Base-by-base conservation (phyloP, 345 rosid species). In the Eucalyptus erythrocorys region DNA sequence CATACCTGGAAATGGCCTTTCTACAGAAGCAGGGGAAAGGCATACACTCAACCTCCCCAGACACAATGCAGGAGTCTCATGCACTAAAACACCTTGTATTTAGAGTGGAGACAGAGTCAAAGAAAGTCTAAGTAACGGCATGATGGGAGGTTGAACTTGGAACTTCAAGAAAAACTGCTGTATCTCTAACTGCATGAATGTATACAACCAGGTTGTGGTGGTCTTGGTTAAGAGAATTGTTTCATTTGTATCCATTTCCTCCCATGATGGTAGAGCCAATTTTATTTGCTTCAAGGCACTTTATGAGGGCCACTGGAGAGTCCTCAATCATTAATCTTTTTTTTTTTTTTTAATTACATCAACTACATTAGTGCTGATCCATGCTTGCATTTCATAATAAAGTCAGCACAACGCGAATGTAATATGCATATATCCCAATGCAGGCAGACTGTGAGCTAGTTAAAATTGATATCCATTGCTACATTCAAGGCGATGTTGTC, bases 401-500 rank as follows among this genome's bases (percentile, higher is more conserved):
- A 76, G 82, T 76, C 47, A 21, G 47, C 82, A 76, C 47, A 76
- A 10, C 4, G 8, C 13, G 30, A 76, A 76, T 37, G 82, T 76
- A 21, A 76, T 42, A 21, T 37, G 89, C 50, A 37, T n/a, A 24
- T 61, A 85, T 88, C 66, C 90, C 34, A 24, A 88, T 92, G 91
- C 98, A 97, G 99, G 91, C 91, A 90, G 99, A 97, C 91, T 94
- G 98, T 85, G 96, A 95, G 87, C 92, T 96, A 85, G 95, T 96
- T 87, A 97, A 97, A 93, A 91, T 97, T 87, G 99, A 95, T 92
- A 95, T 97, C 93, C 95, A 95, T 89, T 96, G 98, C 91, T 93
- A 91, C 89, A 94, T 96, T 64, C 98, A 95, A 94, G 98, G 99
- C 53, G 99, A 97, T 94, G 93, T 96, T 59, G 97, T 97, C 89